Evolutionary conservation across 2,329 filamentous ascomycete species (phyloP), one percentile per base, ranked within the genome.

Genomic region (Epichloe hybrida): DNA sequence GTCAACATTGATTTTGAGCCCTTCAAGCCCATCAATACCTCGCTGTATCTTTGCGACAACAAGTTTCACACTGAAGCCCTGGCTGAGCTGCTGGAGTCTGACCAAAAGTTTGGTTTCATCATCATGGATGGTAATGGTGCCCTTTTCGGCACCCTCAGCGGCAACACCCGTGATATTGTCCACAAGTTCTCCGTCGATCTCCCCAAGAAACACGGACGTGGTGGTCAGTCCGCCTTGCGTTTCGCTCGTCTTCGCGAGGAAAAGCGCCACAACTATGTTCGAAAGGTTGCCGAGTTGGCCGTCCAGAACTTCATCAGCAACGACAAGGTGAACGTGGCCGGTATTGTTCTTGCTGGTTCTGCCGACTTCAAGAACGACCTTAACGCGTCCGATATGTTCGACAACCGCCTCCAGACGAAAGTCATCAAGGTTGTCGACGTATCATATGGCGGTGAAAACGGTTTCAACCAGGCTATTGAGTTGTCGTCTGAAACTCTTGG

Each of bases 1-100:
- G 94, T 98, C 76, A 98, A 98, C 72, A 98, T 98, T 68, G 94
- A 98, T 68, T 98, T 98, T 69, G 93, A 98, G 73, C 93, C 93
- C 35, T 98, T 98, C 80, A 98, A 98, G 79, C 93, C 93, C 54
- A 98, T 98, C 81, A 98, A 98, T 72, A 98, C 93, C 37, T 98
- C 94, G 43, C 80, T 98, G 45, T 98, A 98, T 70, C 87, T 98
- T 54, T 98, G 93, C 74, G 93, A 98, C 81, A 98, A 98, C 79
- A 98, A 98, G 67, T 98, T 98, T 72, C 93, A 98, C 68, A 98
- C 93, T 52, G 93, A 98, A 72, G 91, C 93, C 17, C 75, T 98
- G 58, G 93, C 90, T 58, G 93, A 98, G 74, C 80, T 98, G 63
- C 84, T 98, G 58, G 93, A 98, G 73, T 96, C 91, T 17, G 93